These are phyloP conservation scores for Apophysomyces sp. DNA, from an alignment of 371 early-diverging fungal species.

Conservation along the genomic window DNA sequence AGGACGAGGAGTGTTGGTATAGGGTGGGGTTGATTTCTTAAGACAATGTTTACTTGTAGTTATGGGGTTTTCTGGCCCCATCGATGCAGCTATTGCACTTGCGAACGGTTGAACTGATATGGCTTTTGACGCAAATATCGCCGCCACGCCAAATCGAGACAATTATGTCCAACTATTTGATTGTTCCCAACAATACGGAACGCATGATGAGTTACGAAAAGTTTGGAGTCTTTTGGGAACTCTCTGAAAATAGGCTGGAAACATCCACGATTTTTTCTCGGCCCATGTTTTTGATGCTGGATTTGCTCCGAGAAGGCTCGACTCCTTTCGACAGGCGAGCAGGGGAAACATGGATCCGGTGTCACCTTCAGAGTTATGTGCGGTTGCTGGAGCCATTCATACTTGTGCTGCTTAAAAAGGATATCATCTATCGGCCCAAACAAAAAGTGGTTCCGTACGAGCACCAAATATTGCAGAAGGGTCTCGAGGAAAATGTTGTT, in stretches of 20 bases:
- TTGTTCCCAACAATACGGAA: conserved; percentile 32
- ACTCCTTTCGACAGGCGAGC: conserved; percentile 59
- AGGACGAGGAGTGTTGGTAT: background rate
- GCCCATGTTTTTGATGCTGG: conserved; percentile 74
- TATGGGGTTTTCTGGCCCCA: conserved; percentile 53
- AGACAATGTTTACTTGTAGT: background rate
- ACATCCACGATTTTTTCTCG: conserved; percentile 57
- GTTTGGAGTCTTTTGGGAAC: conserved; percentile 76
- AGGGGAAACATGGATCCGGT: conserved; percentile 74
- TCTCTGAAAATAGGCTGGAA: conserved; percentile 50
- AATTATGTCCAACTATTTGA: conserved; percentile 56
- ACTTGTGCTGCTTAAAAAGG: conserved; percentile 49
- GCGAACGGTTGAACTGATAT: conserved; percentile 65
- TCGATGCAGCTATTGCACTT: conserved; percentile 51
- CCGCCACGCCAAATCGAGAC: conserved; percentile 61
- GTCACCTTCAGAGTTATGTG: conserved; percentile 60
- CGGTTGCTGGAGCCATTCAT: conserved; percentile 68
- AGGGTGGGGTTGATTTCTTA: background rate
- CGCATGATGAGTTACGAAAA: conserved; percentile 48
- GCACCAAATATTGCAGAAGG: conserved; percentile 24
- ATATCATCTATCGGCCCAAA: conserved; percentile 42
- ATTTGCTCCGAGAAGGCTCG: conserved; percentile 57
- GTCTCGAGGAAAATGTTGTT: conserved; percentile 3
- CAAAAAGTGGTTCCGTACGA: conserved; percentile 48
- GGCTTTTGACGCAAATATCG: conserved; percentile 57